phyloP scores from a whole-genome alignment of 2,329 filamentous ascomycete genomes.

The Aspergillus uvarum region DNA sequence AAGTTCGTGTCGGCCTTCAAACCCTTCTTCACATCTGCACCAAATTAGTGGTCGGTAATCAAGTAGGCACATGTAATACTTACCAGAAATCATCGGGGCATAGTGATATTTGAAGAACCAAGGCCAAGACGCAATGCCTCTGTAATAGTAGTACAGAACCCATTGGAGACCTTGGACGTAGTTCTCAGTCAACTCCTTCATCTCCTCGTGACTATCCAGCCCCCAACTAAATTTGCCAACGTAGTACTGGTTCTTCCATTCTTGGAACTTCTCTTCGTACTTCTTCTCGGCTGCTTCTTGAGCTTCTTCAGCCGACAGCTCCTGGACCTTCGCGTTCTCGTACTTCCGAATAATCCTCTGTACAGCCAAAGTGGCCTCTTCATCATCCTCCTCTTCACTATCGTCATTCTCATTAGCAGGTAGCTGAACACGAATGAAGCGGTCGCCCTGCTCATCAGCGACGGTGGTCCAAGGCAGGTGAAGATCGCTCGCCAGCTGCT shows the following conservation, averaged over 20 bases:
- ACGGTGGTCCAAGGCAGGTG: constrained; percentile 66
- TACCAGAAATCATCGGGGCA: constrained; percentile 88
- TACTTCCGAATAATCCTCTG: constrained; percentile 84
- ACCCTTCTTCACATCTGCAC: constrained; percentile 78
- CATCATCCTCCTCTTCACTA: constrained; percentile 71
- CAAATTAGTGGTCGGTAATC: constrained; percentile 21
- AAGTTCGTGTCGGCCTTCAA: constrained; percentile 86
- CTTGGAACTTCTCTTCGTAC: constrained; percentile 84
- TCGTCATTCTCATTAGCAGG: constrained; percentile 52
- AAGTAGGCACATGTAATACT: background rate
- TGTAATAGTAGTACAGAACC: constrained; percentile 98
- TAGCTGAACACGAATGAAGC: constrained; percentile 64
- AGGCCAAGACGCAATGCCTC: constrained; percentile 94
- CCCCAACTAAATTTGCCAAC: constrained; percentile 87
- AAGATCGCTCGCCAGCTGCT: constrained; percentile 74
- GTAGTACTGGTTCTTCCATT: constrained; percentile 96
- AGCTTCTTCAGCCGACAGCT: constrained; percentile 75
- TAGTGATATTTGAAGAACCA: constrained; percentile 99
- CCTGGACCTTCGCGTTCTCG: constrained; percentile 82
- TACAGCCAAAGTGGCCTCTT: constrained; percentile 80
- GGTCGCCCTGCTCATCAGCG: constrained; percentile 63
- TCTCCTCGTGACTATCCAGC: constrained; percentile 73
- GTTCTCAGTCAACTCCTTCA: constrained; percentile 83
- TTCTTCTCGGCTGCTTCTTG: constrained; percentile 76
- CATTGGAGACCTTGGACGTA: constrained; percentile 97